A percentile compares a stretch with the other conserved stretches of the same genome.
These are phyloP conservation scores for Saksenaea vasiformis DNA, from an alignment of 371 early-diverging fungal genomes.

Conservation along the genomic window DNA sequence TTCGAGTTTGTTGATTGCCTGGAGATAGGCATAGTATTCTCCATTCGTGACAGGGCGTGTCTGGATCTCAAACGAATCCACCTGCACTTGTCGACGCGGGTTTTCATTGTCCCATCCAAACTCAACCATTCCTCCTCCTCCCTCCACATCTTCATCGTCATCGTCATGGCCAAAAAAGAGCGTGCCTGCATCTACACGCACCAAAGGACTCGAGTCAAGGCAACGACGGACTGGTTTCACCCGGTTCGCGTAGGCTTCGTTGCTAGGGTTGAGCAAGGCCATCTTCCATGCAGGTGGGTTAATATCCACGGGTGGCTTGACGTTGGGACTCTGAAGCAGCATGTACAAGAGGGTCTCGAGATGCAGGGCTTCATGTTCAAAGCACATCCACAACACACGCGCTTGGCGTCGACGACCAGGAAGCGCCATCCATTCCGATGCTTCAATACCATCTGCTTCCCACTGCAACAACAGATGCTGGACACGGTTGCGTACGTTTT, in stretches of 20 bases:
- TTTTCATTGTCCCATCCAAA: constrained; percentile 94
- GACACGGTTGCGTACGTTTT: constrained; percentile 62
- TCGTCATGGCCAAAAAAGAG: constrained; percentile 65
- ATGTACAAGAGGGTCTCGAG: constrained; percentile 87
- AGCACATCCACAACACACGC: constrained; percentile 80
- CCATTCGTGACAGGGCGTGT: constrained; percentile 79
- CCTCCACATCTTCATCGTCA: constrained; percentile 44
- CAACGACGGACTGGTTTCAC: not conserved
- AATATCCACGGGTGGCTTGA: constrained; percentile 39
- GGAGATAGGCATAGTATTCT: constrained; percentile 70
- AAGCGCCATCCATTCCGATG: constrained; percentile 18
- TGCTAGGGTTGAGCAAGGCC: not conserved
- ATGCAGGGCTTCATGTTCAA: constrained; percentile 94
- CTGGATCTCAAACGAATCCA: constrained; percentile 65
- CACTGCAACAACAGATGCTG: constrained; percentile 44
- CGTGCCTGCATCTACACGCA: constrained; percentile 17
- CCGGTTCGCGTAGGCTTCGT: not conserved
- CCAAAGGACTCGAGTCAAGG: constrained; percentile 6
- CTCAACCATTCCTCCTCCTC: not conserved
- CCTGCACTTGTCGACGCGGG: constrained; percentile 48
- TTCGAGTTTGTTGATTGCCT: constrained; percentile 16
- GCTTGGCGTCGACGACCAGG: constrained; percentile 49
- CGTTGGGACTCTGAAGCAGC: constrained; percentile 69
- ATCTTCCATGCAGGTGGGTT: constrained; percentile 30
- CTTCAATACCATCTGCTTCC: constrained; percentile 27